Evolutionary conservation across 441 rosid species (phyloP), one percentile per base, ranked within the genome.

Genomic region (Gossypium gossypioides): DNA sequence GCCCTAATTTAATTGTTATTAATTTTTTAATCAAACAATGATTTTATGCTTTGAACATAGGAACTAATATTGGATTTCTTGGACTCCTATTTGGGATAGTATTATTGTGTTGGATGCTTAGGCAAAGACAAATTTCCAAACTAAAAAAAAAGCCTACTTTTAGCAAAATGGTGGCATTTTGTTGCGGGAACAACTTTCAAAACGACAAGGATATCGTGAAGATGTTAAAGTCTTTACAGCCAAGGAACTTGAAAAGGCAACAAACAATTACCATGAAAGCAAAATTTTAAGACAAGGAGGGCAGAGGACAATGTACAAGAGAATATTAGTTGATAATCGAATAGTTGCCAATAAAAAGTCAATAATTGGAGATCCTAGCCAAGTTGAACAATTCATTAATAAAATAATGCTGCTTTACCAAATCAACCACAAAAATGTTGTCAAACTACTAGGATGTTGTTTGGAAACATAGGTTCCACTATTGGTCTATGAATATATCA

Each of bases 111-210:
- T 67, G 66, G 60, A 74, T 61, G 37, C 9, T 70, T 42, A 75
- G 54, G 58, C 76, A 64, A 72, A 69, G 77, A 63, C 66, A 75
- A 56, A 18, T 72, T 8, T 44, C 71, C 10, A 79, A 67, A 65
- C 70, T 68, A 0, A 82, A 60, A 37, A 37, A 76, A 82, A 72
- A 25, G 74, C 75, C 10, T 68, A 72, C 46, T 86, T 84, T 70
- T 48, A 68, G 42, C 78, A 84, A 74, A 86, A 86, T 66, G 89
- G 89, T 3, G 89, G 87, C 7, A 12, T 75, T 7, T 21, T 86
- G 71, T 46, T 82, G 34, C 79, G 69, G 12, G 77, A 79, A 42
- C 70, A 72, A 13, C 72, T 80, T 34, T 69, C 56, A 0, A 34
- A 50, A 8, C 68, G 50, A 0, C 44, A 67, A 19, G 56, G 64